Conservation (phyloP, 2,329 filamentous ascomycete species). For the Aquanectria penicillioides region DNA sequence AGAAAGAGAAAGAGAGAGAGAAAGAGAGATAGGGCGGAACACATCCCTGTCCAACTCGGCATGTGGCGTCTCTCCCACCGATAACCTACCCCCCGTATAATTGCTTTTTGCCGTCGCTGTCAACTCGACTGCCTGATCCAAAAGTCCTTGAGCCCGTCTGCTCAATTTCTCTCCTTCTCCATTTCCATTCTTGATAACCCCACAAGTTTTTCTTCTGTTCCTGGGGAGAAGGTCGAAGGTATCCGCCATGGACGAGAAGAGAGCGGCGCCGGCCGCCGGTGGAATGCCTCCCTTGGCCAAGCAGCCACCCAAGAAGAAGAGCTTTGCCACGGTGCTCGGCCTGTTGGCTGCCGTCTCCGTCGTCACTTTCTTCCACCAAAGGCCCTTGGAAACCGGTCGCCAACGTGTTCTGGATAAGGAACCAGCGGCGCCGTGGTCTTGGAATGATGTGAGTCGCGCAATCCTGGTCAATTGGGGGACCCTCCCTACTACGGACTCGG, state of each 20-base stretch:
- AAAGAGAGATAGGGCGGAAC: too few species aligned
- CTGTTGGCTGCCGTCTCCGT: constrained; percentile 32
- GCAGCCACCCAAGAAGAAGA: constrained; percentile 12
- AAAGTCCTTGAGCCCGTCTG: not conserved
- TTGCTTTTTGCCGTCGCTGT: constrained; percentile 18
- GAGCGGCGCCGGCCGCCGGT: constrained; percentile 6
- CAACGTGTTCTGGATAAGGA: constrained; percentile 3
- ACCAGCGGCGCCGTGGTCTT: constrained; percentile 36
- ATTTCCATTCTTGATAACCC: not conserved
- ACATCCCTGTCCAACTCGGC: too few species aligned
- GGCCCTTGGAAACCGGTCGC: constrained; percentile 18
- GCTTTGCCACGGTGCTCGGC: constrained; percentile 23
- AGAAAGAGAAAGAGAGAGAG: too few species aligned
- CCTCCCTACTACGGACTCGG: too few species aligned
- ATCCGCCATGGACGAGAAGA: constrained; percentile 33
- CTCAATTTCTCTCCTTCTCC: not conserved
- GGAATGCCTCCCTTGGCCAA: constrained; percentile 25
- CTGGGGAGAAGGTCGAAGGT: not conserved
- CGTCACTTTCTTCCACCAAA: constrained; percentile 33
- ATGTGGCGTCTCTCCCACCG: not conserved
- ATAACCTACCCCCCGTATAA: not conserved
- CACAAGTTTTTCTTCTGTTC: not conserved
- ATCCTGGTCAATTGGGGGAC: not conserved
- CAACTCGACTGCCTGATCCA: not conserved
- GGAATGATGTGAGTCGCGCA: constrained; percentile 40